These are phyloP conservation scores for Chlorella sp. DNA, from an alignment of 139 green algal genomes.

Conservation along the genomic window DNA sequence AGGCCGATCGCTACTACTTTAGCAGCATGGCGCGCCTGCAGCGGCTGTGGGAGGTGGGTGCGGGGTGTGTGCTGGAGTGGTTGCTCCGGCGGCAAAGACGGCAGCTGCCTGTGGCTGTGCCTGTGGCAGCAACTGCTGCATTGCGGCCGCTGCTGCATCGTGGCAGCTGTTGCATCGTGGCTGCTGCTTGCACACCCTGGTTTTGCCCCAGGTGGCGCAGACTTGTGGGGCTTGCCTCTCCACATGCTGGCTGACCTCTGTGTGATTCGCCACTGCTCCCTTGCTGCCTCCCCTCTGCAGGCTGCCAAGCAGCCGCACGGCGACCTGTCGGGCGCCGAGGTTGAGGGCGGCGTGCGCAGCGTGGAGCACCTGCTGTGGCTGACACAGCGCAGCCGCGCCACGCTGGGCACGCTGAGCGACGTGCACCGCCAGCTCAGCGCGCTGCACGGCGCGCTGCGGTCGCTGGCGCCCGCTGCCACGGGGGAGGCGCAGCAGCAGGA, in stretches of 20 bases:
- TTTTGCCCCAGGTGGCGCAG: not conserved
- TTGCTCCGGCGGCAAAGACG: not conserved
- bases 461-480: not conserved
- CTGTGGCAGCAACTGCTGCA: not conserved
- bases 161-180: too few species aligned
- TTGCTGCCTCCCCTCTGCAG: slow-evolving; percentile 22
- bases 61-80: not conserved
- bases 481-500: not conserved
- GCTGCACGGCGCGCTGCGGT: not conserved
- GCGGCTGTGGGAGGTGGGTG: slow-evolving; percentile 67
- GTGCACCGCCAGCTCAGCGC: slow-evolving; percentile 6
- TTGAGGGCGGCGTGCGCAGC: slow-evolving; percentile 54
- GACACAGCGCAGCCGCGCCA: slow-evolving; percentile 67
- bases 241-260: not conserved
- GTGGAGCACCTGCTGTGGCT: slow-evolving; percentile 84
- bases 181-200: not conserved
- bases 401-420: slow-evolving; percentile 42
- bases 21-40: slow-evolving; percentile 84
- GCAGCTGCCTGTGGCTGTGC: not conserved
- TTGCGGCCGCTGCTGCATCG: too few species aligned
- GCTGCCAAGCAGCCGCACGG: slow-evolving; percentile 63
- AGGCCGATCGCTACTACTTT: slow-evolving; percentile 88
- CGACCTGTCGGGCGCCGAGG: slow-evolving; percentile 82
- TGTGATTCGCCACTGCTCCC: not conserved
- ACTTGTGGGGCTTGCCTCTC: not conserved